Conservation (phyloP, 768 basidiomycete species). For the Collybia sordida region DNA sequence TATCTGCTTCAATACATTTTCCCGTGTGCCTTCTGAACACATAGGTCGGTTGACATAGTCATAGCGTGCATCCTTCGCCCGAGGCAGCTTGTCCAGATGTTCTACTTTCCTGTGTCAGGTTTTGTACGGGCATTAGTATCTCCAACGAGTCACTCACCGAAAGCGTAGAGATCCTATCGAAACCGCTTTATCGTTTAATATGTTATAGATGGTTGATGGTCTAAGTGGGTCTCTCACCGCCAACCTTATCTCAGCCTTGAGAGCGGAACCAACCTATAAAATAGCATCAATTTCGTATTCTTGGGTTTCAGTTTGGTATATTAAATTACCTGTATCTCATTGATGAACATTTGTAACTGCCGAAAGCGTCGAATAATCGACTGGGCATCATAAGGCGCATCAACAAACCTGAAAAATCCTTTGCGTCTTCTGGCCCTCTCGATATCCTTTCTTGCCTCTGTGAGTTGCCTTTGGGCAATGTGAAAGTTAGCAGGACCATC, state of each 20-base stretch:
- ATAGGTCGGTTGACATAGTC: slow-evolving; percentile 14
- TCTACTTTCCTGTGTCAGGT: slow-evolving; percentile 2
- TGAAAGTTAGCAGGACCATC: background rate
- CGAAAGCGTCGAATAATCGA: slow-evolving; percentile 9
- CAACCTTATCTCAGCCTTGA: slow-evolving; percentile 14
- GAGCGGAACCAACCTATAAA: slow-evolving; percentile 10
- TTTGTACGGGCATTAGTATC: too few relatives aligned
- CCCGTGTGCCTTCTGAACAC: slow-evolving; percentile 21
- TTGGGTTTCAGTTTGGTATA: too few relatives aligned
- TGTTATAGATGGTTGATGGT: background rate
- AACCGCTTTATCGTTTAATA: background rate
- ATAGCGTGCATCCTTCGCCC: slow-evolving; percentile 15
- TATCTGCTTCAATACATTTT: slow-evolving; percentile 17
- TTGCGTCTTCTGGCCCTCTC: slow-evolving; percentile 6
- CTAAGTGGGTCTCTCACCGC: slow-evolving; percentile 7
- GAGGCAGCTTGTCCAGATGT: slow-evolving; percentile 15
- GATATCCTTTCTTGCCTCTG: slow-evolving; percentile 4
- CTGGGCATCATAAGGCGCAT: slow-evolving; percentile 9
- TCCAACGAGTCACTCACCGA: slow-evolving; percentile 4
- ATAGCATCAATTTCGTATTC: too few relatives aligned
- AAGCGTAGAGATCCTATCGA: slow-evolving; percentile 13
- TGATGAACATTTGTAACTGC: slow-evolving; percentile 8
- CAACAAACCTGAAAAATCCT: slow-evolving; percentile 12
- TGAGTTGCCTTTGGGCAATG: slow-evolving; percentile 5
- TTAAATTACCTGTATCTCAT: slow-evolving; percentile 8